These are phyloP conservation scores for Herpetospermum pedunculosum DNA, from an alignment of 306 rosid species.

Conservation along the genomic window DNA sequence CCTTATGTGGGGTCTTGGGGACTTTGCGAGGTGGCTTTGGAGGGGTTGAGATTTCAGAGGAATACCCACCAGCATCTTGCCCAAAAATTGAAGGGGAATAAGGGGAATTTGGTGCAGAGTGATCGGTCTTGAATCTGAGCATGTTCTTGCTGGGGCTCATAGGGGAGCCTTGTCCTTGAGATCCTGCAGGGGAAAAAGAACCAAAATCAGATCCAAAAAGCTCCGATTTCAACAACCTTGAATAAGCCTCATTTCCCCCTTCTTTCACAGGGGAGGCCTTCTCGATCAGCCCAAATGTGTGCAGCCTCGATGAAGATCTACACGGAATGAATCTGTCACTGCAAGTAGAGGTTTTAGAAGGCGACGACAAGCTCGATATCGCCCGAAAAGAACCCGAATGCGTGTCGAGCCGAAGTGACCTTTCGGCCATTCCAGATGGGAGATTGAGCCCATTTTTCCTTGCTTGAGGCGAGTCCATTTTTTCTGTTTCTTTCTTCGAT, in stretches of 20 bases:
- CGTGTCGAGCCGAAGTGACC: slow-evolving; percentile 57
- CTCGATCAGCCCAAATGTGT: slow-evolving; percentile 73
- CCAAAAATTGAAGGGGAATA: slow-evolving; percentile 67
- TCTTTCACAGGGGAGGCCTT: slow-evolving; percentile 79
- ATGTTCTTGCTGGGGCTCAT: slow-evolving; percentile 88
- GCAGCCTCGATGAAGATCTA: slow-evolving; percentile 85
- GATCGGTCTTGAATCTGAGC: slow-evolving; percentile 77
- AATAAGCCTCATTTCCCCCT: slow-evolving; percentile 72
- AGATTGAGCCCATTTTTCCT: slow-evolving; percentile 58
- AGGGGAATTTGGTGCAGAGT: slow-evolving; percentile 61
- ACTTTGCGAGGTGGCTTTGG: slow-evolving; percentile 96
- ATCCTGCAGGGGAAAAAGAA: slow-evolving; percentile 66
- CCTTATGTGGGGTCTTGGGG: slow-evolving; percentile 98
- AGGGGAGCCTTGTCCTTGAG: slow-evolving; percentile 22
- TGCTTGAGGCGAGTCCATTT: slow-evolving; percentile 60
- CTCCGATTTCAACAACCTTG: slow-evolving; percentile 62
- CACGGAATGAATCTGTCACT: slow-evolving; percentile 97
- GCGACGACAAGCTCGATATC: slow-evolving; percentile 24
- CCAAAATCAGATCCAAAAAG: slow-evolving; percentile 90
- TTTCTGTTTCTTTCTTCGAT: not conserved
- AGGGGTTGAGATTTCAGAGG: slow-evolving; percentile 57
- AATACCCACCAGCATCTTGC: slow-evolving; percentile 31
- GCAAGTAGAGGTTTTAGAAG: slow-evolving; percentile 48
- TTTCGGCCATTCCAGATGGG: slow-evolving; percentile 81
- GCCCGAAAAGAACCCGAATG: slow-evolving; percentile 40